Evolutionary conservation across 441 rosid species (phyloP), one percentile per base, ranked within the genome.

Genomic region (Arabidopsis hybrid): DNA sequence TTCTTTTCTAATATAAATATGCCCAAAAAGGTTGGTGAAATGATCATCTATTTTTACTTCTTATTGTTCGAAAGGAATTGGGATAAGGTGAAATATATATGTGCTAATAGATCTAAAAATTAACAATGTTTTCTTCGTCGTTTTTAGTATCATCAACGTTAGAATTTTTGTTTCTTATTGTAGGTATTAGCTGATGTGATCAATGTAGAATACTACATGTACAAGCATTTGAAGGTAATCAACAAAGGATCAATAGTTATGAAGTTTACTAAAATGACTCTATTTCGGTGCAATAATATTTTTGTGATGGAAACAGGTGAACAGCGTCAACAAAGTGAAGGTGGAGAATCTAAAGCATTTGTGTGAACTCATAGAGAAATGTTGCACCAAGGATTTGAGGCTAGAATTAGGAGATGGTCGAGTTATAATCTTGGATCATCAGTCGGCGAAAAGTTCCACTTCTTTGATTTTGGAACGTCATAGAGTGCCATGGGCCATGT

Each of bases 271-370:
- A 40, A 40, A 11, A 11, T 40, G 13, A 4, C 13, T 10, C 45
- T 40, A 40, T 40, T 40, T 40, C 9, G n/a, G 45, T 13, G 32
- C 32, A 31, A 4, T 2, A 31, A 1, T 4, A 40, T 11, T 49
- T 49, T 49, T 17, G 53, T 17, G 12, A 21, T 49, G 53, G 12
- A 17, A 49, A 50, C 10, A 50, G 55, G 55, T 50, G 55, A 50
- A 50, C 31, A 50, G 31, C 11, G 55, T 50, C 29, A 49, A 49
- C 29, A 9, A 50, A 3, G 31, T 50, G 55, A 18, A 50, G 31
- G 55, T 50, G 31, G 31, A 50, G 55, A 50, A 50, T 50, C 55
- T 50, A 21, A 50, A 50, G 55, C 55, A 17, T 50, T 50, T 50
- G 55, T 17, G 18, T 50, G 31, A 50, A 50, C 55, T 50, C 31